phyloP scores from a whole-genome alignment of 352 stramenopile genomes.

The Sclerospora graminicola region DNA sequence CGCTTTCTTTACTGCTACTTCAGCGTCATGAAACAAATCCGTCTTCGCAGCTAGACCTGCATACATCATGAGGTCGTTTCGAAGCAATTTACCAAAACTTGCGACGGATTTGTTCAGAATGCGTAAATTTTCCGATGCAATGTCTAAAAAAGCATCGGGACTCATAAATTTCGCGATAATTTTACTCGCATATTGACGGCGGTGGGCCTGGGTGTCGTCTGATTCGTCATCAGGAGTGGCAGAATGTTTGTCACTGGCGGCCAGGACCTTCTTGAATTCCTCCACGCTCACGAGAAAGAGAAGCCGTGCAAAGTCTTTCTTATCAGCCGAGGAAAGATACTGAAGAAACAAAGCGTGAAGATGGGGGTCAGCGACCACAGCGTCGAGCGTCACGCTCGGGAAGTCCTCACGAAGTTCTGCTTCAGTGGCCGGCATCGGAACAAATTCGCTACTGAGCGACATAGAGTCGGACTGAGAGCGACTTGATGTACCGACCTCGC shows the following conservation, averaged over 20 bases:
- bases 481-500: conserved; percentile 9
- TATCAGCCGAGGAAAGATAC: conserved; percentile 53
- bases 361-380: conserved; percentile 66
- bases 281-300: conserved; percentile 84
- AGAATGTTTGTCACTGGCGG: conserved; percentile 1
- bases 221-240: conserved; percentile 6
- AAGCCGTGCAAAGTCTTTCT: conserved; percentile 63
- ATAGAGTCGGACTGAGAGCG: conserved; percentile 14
- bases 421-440: conserved; percentile 6
- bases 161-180: conserved; percentile 85
- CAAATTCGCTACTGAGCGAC: neutral
- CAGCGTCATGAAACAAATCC: conserved; percentile 69
- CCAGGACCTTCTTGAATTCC: conserved; percentile 78
- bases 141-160: conserved; percentile 71
- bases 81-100: conserved; percentile 64
- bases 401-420: neutral
- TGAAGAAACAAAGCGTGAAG: conserved; percentile 76
- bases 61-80: conserved; percentile 72
- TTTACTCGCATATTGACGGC: conserved; percentile 70
- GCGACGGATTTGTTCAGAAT: conserved; percentile 77
- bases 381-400: conserved; percentile 38
- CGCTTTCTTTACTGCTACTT: conserved; percentile 56
- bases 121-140: conserved; percentile 59
- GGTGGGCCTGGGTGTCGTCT: conserved; percentile 22
- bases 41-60: conserved; percentile 57